phyloP scores from a whole-genome alignment of 768 basidiomycete species.

The Leucosporidium yakuticum region DNA sequence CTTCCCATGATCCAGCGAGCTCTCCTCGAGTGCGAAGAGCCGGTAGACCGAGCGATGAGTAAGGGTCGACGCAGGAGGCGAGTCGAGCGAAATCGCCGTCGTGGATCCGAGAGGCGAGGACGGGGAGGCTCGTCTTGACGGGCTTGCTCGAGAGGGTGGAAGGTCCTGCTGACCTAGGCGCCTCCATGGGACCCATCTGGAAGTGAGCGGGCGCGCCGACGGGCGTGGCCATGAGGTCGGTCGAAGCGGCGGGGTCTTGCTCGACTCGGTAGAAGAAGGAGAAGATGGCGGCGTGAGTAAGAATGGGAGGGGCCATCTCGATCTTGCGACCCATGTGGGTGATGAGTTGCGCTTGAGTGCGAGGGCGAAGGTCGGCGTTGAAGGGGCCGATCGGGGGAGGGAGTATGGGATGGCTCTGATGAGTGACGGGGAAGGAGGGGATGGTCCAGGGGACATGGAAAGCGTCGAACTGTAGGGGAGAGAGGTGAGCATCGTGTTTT shows the following conservation, averaged over 20 bases:
- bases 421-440: conserved; percentile 40
- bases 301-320: conserved; percentile 42
- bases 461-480: conserved; percentile 40
- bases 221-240: background rate
- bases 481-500: background rate
- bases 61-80: conserved; percentile 42
- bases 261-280: conserved; percentile 42
- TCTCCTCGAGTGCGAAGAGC: conserved; percentile 23
- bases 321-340: conserved; percentile 42
- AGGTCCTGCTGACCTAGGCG: background rate
- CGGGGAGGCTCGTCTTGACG: conserved; percentile 28
- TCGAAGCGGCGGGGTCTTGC: conserved; percentile 26
- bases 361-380: conserved; percentile 43
- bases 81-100: conserved; percentile 44
- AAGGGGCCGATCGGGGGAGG: conserved; percentile 38
- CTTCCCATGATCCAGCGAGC: conserved; percentile 39
- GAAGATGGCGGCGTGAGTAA: conserved; percentile 46
- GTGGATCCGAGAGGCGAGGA: conserved; percentile 38
- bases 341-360: conserved; percentile 37
- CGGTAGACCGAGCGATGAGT: conserved; percentile 38
- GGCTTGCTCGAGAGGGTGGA: conserved; percentile 7
- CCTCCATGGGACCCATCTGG: background rate
- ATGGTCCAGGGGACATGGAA: conserved; percentile 45
- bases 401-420: conserved; percentile 18
- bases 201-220: conserved; percentile 16